A percentile compares a stretch with the other conserved stretches of the same genome.
phyloP scores from a whole-genome alignment of 495 filamentous ascomycete species.

The Aspergillus nidulans region DNA sequence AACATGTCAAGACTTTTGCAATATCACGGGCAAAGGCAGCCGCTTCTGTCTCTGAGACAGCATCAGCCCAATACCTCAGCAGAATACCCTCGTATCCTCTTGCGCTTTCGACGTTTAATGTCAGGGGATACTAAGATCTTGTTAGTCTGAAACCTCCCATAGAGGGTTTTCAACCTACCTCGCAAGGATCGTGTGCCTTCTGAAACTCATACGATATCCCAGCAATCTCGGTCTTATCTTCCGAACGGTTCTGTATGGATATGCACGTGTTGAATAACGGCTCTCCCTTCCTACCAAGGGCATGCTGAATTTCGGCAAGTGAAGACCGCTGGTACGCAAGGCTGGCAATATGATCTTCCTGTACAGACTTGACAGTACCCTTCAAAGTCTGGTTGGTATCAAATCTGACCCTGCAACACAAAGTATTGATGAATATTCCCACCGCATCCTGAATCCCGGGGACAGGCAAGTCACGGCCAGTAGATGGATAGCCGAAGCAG shows the following conservation, averaged over 20 bases:
- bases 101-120: constrained; percentile 44
- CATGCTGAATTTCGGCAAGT: constrained; percentile 52
- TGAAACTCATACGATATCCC: constrained; percentile 36
- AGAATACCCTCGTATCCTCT: constrained; percentile 41
- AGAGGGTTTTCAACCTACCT: constrained; percentile 27
- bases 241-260: constrained; percentile 48
- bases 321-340: constrained; percentile 50
- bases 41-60: constrained; percentile 39
- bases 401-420: constrained; percentile 49
- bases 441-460: constrained; percentile 49
- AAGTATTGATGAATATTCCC: constrained; percentile 55
- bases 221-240: constrained; percentile 29
- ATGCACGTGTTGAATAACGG: constrained; percentile 54
- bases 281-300: constrained; percentile 46
- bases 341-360: constrained; percentile 46
- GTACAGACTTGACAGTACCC: constrained; percentile 41
- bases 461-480: constrained; percentile 47
- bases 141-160: neutral
- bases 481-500: constrained; percentile 54
- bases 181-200: constrained; percentile 44
- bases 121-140: constrained; percentile 39
- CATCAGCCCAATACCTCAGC: constrained; percentile 46
- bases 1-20: constrained; percentile 31
- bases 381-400: constrained; percentile 27
- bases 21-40: constrained; percentile 28